Conservation (phyloP, 805 yeast genomes). For the Spathaspora passalidarum region DNA sequence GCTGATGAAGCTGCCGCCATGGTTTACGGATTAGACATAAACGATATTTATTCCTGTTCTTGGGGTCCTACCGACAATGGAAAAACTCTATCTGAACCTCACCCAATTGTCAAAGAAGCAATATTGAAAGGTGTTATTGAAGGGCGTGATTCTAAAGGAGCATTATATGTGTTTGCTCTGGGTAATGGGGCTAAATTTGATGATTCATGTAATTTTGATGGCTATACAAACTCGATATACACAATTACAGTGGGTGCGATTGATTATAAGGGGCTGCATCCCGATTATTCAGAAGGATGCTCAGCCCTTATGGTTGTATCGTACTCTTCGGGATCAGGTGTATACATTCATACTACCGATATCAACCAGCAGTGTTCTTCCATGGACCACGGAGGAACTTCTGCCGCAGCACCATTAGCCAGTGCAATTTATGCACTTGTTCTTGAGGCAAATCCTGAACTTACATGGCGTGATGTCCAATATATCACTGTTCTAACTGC, state of each 20-base stretch:
- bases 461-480: constrained; percentile 96
- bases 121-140: constrained; percentile 78
- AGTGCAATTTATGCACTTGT: constrained; percentile 92
- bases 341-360: constrained; percentile 86
- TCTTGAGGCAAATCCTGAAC: constrained; percentile 75
- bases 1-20: constrained; percentile 92
- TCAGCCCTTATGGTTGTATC: constrained; percentile 94
- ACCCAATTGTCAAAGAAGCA: constrained; percentile 72
- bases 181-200: constrained; percentile 86
- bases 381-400: constrained; percentile 86
- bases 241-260: constrained; percentile 94
- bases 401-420: constrained; percentile 98
- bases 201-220: constrained; percentile 95
- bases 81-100: constrained; percentile 79
- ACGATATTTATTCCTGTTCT: constrained; percentile 94
- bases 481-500: constrained; percentile 77
- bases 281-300: constrained; percentile 88
- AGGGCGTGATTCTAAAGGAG: constrained; percentile 80
- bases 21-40: constrained; percentile 72
- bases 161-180: constrained; percentile 90
- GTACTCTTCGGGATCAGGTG: constrained; percentile 87
- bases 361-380: constrained; percentile 68
- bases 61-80: constrained; percentile 99
- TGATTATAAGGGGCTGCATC: constrained; percentile 83
- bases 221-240: constrained; percentile 92